These are phyloP conservation scores for Drechslerella coelobrocha DNA, from an alignment of 2,329 filamentous ascomycete species.

Conservation along the genomic window DNA sequence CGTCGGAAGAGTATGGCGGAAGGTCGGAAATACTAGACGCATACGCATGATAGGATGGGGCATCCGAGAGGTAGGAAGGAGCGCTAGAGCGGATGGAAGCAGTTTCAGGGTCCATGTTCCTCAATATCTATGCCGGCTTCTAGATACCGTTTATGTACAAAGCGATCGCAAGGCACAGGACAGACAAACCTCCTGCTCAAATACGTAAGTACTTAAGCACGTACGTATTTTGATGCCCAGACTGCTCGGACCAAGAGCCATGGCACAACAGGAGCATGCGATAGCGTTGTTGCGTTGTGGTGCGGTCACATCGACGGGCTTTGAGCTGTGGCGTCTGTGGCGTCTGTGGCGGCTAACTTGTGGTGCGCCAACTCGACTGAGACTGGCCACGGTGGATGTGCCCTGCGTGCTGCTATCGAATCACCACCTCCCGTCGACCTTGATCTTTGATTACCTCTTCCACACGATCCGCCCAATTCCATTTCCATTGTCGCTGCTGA, in stretches of 20 bases:
- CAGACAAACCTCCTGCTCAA: not conserved
- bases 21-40: slow-evolving; percentile 13
- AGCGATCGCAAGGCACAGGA: not conserved
- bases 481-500: slow-evolving; percentile 17
- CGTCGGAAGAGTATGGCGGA: slow-evolving; percentile 42
- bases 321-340: slow-evolving; percentile 33
- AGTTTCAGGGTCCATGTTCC: slow-evolving; percentile 39
- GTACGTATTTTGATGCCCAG: not conserved
- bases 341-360: slow-evolving; percentile 23
- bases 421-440: slow-evolving; percentile 3
- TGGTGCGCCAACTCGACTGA: not conserved
- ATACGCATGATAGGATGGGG: slow-evolving; percentile 21
- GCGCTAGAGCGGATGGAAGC: slow-evolving; percentile 44
- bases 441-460: too few species aligned
- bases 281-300: slow-evolving; percentile 15
- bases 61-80: slow-evolving; percentile 37
- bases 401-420: slow-evolving; percentile 2
- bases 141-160: not conserved
- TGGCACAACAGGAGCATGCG: not conserved
- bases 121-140: not conserved
- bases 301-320: slow-evolving; percentile 9
- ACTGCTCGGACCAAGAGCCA: not conserved
- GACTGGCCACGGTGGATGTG: slow-evolving; percentile 10
- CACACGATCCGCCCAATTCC: slow-evolving; percentile 9
- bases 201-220: not conserved